Base-by-base conservation (phyloP, 768 basidiomycete species). In the Lyophyllum atratum region DNA sequence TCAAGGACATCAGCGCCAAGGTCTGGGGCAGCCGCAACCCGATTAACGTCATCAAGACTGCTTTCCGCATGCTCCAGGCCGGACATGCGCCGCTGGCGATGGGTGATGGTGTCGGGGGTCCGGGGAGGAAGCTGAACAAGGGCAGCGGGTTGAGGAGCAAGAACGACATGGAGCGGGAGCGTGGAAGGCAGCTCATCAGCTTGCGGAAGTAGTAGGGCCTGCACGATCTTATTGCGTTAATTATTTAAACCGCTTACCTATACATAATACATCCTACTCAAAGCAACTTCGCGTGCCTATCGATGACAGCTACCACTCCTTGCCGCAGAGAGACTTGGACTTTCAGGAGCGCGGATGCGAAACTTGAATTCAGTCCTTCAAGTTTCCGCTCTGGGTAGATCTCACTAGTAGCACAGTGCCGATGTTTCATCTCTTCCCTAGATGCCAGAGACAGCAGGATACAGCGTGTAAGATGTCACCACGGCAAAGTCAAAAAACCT, bases 1-100 rank as follows among this genome's bases (percentile, higher is more conserved):
- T 99, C 74, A 90, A 93, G 70, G 96, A 99, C 73, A 81, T 92
- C 42, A 94, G 92, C 63, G 96, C 92, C 28, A 98, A 97, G 74
- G 91, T 98, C 19, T 92, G 92, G 85, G 95, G 96, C 15, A 95
- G 92, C 66, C 79, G 91, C 61, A 98, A 96, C 72, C 85, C 82
- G 34, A 77, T 91, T 61, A 85, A 90, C 70, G 92, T 96, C 40
- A 85, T 95, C 77, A 96, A 97, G 75, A 86, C 89, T 24, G 79
- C 85, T 15, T 82, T 94, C 64, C 81, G 88, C 69, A 81, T 97
- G 77, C 75, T 99, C 48, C 92, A 95, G 58, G 85, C 90, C 1
- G 95, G 95, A 0, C 85, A 90, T 68, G 86, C 85, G 59, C 91
- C 92, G 4, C 70, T 89, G 52, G 81, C 80, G 14, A 87, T 97